These are phyloP conservation scores for Gynostemma pentaphyllum DNA, from an alignment of 306 rosid genomes.

Conservation along the genomic window DNA sequence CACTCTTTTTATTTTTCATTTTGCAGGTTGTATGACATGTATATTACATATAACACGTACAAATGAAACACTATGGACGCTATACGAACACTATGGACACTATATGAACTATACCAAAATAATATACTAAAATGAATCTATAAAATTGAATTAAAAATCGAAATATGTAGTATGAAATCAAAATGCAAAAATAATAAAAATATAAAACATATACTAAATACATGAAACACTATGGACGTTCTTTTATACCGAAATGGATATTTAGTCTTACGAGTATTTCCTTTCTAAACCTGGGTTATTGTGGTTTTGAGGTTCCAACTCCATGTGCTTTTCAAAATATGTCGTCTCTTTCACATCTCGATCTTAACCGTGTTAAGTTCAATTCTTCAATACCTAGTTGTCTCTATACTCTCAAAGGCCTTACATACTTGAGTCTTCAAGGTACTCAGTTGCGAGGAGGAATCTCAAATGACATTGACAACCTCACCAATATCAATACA, in stretches of 20 bases:
- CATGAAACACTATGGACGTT: too few relatives aligned
- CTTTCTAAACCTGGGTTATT: neutral
- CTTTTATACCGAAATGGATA: neutral
- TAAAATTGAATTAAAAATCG: too few relatives aligned
- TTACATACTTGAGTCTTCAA: neutral
- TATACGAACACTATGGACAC: too few relatives aligned
- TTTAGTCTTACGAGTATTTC: neutral
- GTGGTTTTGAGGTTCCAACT: neutral
- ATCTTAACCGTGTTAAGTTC: neutral
- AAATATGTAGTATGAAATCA: too few relatives aligned
- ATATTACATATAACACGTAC: too few relatives aligned
- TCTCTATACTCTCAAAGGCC: neutral
- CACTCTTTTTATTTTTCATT: too few relatives aligned
- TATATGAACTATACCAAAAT: too few relatives aligned
- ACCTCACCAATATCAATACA: neutral
- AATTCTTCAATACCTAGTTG: conserved; percentile 3
- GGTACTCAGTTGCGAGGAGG: neutral
- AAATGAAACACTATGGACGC: too few relatives aligned
- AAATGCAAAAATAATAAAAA: too few relatives aligned
- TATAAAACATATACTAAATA: too few relatives aligned
- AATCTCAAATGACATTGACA: neutral
- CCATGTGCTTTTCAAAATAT: neutral
- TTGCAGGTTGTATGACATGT: too few relatives aligned
- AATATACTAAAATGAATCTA: too few relatives aligned
- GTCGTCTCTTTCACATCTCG: neutral